Base-by-base conservation (phyloP, 768 basidiomycete species). In the Artomyces pyxidatus region DNA sequence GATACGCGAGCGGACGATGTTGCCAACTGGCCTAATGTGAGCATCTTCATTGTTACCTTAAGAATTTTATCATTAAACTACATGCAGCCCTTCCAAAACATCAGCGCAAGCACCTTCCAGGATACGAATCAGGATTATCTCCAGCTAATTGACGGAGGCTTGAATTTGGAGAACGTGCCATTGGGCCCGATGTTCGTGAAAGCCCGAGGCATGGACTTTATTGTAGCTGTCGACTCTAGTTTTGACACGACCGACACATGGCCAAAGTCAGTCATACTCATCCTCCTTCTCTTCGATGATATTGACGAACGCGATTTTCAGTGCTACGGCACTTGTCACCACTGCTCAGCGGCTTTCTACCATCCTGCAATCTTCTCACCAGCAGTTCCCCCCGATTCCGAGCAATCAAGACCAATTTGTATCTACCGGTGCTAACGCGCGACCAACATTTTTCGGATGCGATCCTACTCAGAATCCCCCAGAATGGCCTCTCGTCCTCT, bases 361-460 rank as follows among this genome's bases (percentile, higher is more conserved):
- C 37, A 58, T 73, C 29, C 66, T 77, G 21, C 68, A 65, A 37
- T 57, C 70, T 2, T 72, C 79, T 0, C 81, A 83, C 59, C 78
- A 82, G 52, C 63, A 62, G 39, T 79, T 86, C 59, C 85, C 85
- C 2, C 80, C 81, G 3, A 75, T 85, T 28, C 85, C 85, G 14
- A 58, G 65, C 6, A 71, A 68, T 8, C 57, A 69, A 0, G 70
- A 70, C 3, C 71, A 71, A 11, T 88, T 85, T 62, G 59, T 83
- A 29, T 61, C 66, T 1, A 74, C 74, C 4, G 83, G 85, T 29
- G 72, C 87, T 1, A 86, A 81, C 58, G 67, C 66, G 39, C 76
- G 82, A 23, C 78, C 86, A 2, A 85, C 84, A 0, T 88, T 91
- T 68, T 90, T 88, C 66, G 89, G 88, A 3, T 90, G 88, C 60